phyloP scores from a whole-genome alignment of 768 basidiomycete genomes.

The Mycena vitilis region DNA sequence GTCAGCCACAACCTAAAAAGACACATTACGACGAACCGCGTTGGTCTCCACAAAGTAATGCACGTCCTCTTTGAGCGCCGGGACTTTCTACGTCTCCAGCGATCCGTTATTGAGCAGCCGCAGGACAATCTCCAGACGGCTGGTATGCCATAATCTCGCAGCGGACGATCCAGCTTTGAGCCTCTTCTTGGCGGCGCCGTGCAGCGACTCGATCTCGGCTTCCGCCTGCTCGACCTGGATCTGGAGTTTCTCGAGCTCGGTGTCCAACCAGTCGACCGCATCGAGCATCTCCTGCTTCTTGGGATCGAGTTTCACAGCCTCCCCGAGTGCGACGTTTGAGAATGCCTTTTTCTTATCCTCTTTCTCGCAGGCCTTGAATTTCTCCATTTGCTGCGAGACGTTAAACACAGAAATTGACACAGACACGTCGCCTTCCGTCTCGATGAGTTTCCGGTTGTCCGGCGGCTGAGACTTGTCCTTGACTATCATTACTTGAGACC shows the following conservation, averaged over 20 bases:
- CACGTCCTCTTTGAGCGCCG: conserved; percentile 91
- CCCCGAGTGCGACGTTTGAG: conserved; percentile 96
- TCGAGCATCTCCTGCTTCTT: conserved; percentile 97
- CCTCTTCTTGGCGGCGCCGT: conserved; percentile 86
- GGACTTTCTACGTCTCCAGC: conserved; percentile 82
- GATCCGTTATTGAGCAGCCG: conserved; percentile 95
- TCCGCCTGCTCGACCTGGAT: conserved; percentile 96
- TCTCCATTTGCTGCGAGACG: conserved; percentile 95
- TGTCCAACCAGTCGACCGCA: conserved; percentile 86
- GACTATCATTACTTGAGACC: conserved; percentile 97
- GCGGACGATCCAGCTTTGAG: conserved; percentile 71
- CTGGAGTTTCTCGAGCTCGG: conserved; percentile 89
- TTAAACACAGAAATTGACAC: neutral
- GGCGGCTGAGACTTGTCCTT: conserved; percentile 95
- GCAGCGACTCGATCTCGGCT: conserved; percentile 91
- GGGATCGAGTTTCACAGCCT: conserved; percentile 94
- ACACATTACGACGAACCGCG: conserved; percentile 71
- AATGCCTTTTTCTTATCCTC: conserved; percentile 99
- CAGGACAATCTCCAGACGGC: no score
- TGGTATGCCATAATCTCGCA: conserved; percentile 91
- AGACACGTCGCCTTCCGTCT: conserved; percentile 75
- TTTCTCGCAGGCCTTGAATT: conserved; percentile 99
- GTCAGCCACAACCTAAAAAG: neutral
- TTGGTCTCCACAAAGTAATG: conserved; percentile 97
- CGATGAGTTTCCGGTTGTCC: conserved; percentile 95